A percentile compares a stretch with the other conserved stretches of the same genome.
Evolutionary conservation across 2,329 filamentous ascomycete genomes (phyloP).

Genomic region (Fusarium nisikadoi): DNA sequence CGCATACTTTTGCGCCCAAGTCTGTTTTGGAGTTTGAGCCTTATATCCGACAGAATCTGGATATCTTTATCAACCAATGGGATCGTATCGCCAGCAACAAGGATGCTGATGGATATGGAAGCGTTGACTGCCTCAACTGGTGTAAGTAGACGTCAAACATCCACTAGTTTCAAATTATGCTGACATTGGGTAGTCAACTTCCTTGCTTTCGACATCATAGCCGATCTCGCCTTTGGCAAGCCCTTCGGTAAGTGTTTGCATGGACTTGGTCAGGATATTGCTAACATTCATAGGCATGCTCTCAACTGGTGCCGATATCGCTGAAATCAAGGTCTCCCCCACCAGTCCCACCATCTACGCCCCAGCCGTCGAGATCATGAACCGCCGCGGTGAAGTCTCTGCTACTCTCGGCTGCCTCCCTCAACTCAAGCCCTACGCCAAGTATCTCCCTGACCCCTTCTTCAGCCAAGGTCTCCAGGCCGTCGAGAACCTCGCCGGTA

Average conservation of each 20-base stretch:
- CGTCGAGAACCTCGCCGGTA: constrained; percentile 84
- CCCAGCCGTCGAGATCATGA: constrained; percentile 88
- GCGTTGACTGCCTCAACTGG: constrained; percentile 81
- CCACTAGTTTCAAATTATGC: background rate
- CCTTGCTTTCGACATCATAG: constrained; percentile 64
- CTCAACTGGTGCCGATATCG: constrained; percentile 76
- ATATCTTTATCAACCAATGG: constrained; percentile 79
- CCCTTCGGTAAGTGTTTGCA: constrained; percentile 50
- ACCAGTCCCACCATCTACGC: constrained; percentile 73
- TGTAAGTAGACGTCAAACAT: constrained; percentile 47
- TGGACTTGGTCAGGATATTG: fast-evolving
- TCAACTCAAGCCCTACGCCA: constrained; percentile 79
- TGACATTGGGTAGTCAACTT: constrained; percentile 51
- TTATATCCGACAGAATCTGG: constrained; percentile 84
- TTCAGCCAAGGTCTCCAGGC: constrained; percentile 79
- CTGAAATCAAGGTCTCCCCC: constrained; percentile 74
- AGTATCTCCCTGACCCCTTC: constrained; percentile 84
- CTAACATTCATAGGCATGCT: constrained; percentile 68
- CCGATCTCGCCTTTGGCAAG: constrained; percentile 62
- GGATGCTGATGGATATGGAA: constrained; percentile 66
- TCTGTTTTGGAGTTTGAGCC: constrained; percentile 86
- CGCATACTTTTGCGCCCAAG: constrained; percentile 89
- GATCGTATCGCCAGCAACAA: constrained; percentile 67
- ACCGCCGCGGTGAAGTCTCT: constrained; percentile 87
- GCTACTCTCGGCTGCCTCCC: constrained; percentile 81